Evolutionary conservation across 2,329 filamentous ascomycete genomes (phyloP).

Genomic region (Stachybotrys echinatus): DNA sequence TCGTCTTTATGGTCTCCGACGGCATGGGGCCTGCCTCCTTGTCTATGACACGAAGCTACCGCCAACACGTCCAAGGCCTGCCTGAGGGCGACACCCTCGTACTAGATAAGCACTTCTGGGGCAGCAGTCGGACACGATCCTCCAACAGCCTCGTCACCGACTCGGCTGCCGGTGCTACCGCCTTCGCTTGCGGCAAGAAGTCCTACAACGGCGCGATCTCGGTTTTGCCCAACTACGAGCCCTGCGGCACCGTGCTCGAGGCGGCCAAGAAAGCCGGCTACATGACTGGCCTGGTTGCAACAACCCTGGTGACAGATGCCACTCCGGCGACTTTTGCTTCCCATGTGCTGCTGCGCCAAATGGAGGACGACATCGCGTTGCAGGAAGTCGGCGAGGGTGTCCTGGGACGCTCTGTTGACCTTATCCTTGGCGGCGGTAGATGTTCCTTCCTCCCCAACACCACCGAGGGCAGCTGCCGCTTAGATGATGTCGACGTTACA

Average conservation of each 20-base stretch:
- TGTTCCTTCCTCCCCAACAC: constrained; percentile 90
- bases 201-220: constrained; percentile 97
- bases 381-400: constrained; percentile 88
- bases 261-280: constrained; percentile 91
- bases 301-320: constrained; percentile 90
- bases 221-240: constrained; percentile 74
- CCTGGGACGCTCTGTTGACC: constrained; percentile 79
- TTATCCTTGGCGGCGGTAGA: constrained; percentile 88
- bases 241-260: constrained; percentile 89
- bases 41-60: constrained; percentile 78
- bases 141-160: constrained; percentile 85
- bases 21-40: constrained; percentile 96
- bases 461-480: constrained; percentile 74
- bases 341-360: constrained; percentile 72
- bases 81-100: constrained; percentile 69
- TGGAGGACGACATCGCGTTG: constrained; percentile 87
- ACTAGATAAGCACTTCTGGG: constrained; percentile 86
- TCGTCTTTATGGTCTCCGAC: constrained; percentile 98
- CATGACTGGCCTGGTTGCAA: constrained; percentile 89
- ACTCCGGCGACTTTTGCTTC: constrained; percentile 93
- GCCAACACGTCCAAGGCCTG: constrained; percentile 71
- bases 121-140: constrained; percentile 81
- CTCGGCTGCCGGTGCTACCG: constrained; percentile 93
- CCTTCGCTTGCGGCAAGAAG: constrained; percentile 88
- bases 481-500: constrained; percentile 71